Base-by-base conservation (phyloP, 2,329 filamentous ascomycete genomes). In the Epichloe sylvatica region DNA sequence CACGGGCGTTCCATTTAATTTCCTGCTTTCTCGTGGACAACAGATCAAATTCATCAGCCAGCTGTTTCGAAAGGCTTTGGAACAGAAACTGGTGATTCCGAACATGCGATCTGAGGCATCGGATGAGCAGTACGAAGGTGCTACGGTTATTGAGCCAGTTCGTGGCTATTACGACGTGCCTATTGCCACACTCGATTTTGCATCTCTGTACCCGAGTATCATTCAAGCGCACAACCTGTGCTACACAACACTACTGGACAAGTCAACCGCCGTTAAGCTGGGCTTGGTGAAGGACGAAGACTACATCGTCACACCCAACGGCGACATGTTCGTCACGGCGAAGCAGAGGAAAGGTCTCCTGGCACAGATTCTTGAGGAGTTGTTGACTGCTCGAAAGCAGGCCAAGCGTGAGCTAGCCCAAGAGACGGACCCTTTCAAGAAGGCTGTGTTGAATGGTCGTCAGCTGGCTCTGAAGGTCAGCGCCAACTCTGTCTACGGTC, bases 181-280 rank as follows among this genome's bases (percentile, higher is more conserved):
- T 1, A 85, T 98, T 55, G 92, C 92, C 1, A 98, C 92, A 0
- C 82, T 98, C 41, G 92, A 98, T 87, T 98, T 98, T 59, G 92
- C 92, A 5, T 97, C 92, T 34, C 82, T 98, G 55, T 98, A 98
- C 60, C 92, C 92, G 21, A 96, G 90, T 71, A 98, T 98, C 62
- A 98, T 98, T 66, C 91, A 97, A 69, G 92, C 92, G 0, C 92
- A 98, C 69, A 98, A 98, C 58, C 78, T 98, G 21, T 98, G 92
- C 67, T 98, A 98, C 64, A 98, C 92, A 0, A 98, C 92, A 0
- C 72, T 97, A 34, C 70, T 97, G 63, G 62, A 62, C 50, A 88
- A 87, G 65, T 78, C 71, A 30, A 81, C 78, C 1, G 77, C 94
- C 4, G 86, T 94, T 52, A 85, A 83, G 52, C 77, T 92, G 38